These are phyloP conservation scores for Aspergillus alliaceus DNA, from an alignment of 2,329 filamentous ascomycete species.

Conservation along the genomic window DNA sequence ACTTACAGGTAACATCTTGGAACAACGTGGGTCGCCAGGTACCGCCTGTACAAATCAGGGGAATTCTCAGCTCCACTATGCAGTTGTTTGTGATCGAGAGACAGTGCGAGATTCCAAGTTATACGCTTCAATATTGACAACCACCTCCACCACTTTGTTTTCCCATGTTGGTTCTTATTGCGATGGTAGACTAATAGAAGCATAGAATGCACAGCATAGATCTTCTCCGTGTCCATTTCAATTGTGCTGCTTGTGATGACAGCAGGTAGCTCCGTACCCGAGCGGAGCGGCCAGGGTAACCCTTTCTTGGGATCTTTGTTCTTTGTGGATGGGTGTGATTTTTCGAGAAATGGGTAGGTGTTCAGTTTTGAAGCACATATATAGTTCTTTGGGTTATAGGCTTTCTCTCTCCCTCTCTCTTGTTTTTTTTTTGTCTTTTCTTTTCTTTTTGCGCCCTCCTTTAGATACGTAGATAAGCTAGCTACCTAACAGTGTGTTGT, in stretches of 20 bases:
- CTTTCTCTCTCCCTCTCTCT: no score
- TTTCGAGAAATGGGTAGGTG: no score
- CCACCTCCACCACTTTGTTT: slow-evolving; percentile 76
- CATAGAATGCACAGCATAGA: slow-evolving; percentile 35
- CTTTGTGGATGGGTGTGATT: no score
- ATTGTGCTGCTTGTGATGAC: not conserved
- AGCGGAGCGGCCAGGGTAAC: not conserved
- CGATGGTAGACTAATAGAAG: slow-evolving; percentile 75
- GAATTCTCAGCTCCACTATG: slow-evolving; percentile 2
- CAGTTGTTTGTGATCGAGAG: slow-evolving; percentile 36
- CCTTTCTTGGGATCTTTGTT: not conserved
- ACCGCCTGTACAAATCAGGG: slow-evolving; percentile 28
- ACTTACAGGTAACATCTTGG: slow-evolving; percentile 45
- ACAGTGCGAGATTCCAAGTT: slow-evolving; percentile 55
- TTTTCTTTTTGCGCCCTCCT: not conserved
- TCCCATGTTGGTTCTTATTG: slow-evolving; percentile 88
- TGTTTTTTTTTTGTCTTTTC: not conserved
- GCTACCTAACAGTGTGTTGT: not conserved
- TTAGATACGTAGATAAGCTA: no score
- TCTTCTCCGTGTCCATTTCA: slow-evolving; percentile 31
- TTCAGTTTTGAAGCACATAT: no score
- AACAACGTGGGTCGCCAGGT: slow-evolving; percentile 35
- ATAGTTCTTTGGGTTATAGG: no score
- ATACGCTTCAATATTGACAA: slow-evolving; percentile 72
- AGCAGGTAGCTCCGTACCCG: not conserved